Evolutionary conservation across 768 basidiomycete species (phyloP), one percentile per base, ranked within the genome.

Genomic region (Gloeopeniophorella convolvens): DNA sequence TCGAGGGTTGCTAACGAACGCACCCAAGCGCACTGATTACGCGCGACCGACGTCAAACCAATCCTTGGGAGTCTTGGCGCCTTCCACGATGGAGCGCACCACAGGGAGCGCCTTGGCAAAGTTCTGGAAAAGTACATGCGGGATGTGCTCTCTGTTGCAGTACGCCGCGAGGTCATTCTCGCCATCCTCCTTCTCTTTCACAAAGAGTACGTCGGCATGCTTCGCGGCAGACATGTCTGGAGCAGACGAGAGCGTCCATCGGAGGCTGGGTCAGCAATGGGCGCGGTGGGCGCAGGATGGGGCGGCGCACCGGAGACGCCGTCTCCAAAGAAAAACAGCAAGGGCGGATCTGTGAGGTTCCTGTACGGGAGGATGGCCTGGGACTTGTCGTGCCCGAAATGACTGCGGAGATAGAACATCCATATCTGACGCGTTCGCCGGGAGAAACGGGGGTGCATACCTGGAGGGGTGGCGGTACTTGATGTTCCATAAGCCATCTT

Each of bases 301-400:
- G 50, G 10, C 21, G 24, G 69, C 77, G 34, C 51, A 89, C 91
- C 92, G 48, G 90, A 93, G 42, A 96, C 96, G 28, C 96, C 96
- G 64, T 99, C 96, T 0, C 96, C 96, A 56, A 96, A 94, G 79
- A 96, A 99, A 70, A 99, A 95, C 9, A 95, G 72, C 2, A 78
- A 82, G 2, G 96, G 95, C 4, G 83, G 80, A 40, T 79, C 64
- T 5, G 71, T 59, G 35, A 94, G 74, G 34, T 73, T 69, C n/a
- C 82, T 74, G 69, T 97, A 99, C 0, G 90, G 94, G 28, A 94
- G 70, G 59, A 98, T 97, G 2, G 95, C 91, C 59, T 84, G 85
- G 6, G 88, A 91, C 70, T 99, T 99, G 69, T 99, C 96, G 64
- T 99, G 96, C 0, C 96, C 96, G 60, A 78, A 97, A 1, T 78